These are phyloP conservation scores for Venturiaceae sp. DNA, from an alignment of 2,329 filamentous ascomycete species.

Conservation along the genomic window DNA sequence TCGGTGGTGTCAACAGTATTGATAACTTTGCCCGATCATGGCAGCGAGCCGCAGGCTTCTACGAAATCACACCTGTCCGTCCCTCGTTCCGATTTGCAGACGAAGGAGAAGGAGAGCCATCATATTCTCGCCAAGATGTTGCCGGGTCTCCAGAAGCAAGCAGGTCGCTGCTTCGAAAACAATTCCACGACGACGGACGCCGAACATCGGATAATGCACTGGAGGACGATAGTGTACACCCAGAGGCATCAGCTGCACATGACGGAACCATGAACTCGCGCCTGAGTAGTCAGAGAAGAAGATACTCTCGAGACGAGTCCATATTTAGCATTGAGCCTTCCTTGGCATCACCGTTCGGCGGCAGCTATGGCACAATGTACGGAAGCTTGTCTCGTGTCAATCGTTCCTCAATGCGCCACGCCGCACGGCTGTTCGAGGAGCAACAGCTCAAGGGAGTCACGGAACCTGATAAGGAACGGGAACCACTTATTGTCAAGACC, in stretches of 20 bases:
- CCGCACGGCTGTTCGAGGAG: constrained; percentile 39
- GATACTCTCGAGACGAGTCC: constrained; percentile 27
- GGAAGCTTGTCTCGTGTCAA: constrained; percentile 50
- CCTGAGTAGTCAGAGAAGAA: constrained; percentile 15
- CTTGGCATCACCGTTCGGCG: constrained; percentile 58
- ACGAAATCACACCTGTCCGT: constrained; percentile 73
- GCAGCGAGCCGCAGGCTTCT: constrained; percentile 82
- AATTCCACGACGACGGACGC: constrained; percentile 24
- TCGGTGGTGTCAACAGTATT: constrained; percentile 87
- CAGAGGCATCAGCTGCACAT: constrained; percentile 9
- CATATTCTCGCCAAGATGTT: constrained; percentile 12
- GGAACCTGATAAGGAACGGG: constrained; percentile 37
- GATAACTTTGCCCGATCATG: constrained; percentile 88
- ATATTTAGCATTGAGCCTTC: constrained; percentile 40
- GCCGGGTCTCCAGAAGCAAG: constrained; percentile 26
- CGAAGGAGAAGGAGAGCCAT: constrained; percentile 35
- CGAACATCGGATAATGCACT: constrained; percentile 5
- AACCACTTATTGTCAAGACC: constrained; percentile 78
- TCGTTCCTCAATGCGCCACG: constrained; percentile 46
- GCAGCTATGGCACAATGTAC: constrained; percentile 59
- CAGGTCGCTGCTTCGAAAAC: constrained; percentile 31
- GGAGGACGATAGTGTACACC: constrained; percentile 15
- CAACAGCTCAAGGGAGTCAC: constrained; percentile 31
- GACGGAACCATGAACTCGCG: constrained; percentile 8
- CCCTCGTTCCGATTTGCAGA: constrained; percentile 55